These are phyloP conservation scores for Phialemonium atrogriseum DNA, from an alignment of 2,329 filamentous ascomycete species.

Conservation along the genomic window DNA sequence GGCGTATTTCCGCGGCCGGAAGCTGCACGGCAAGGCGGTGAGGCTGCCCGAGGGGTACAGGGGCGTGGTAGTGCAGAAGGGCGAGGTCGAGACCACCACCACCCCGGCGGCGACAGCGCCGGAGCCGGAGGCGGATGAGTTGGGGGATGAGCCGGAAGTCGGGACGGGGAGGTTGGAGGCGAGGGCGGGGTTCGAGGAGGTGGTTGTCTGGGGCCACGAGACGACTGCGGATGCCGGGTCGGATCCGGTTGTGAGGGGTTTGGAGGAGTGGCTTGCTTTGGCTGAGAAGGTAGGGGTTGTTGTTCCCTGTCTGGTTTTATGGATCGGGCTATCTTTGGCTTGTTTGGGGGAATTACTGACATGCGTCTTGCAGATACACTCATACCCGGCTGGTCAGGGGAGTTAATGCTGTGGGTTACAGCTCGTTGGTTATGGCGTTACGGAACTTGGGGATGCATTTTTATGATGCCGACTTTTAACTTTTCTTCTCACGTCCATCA, in stretches of 20 bases:
- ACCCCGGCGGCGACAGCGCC: constrained; percentile 19
- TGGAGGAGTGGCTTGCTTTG: constrained; percentile 75
- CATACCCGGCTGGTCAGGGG: constrained; percentile 14
- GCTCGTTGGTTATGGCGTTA: too few relatives aligned
- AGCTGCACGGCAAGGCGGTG: constrained; percentile 60
- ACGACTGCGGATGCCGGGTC: constrained; percentile 46
- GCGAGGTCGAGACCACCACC: too few relatives aligned
- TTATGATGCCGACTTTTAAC: too few relatives aligned
- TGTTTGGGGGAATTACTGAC: constrained; percentile 43
- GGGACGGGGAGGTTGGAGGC: constrained; percentile 52
- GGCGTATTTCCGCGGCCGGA: constrained; percentile 72
- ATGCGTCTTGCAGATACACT: constrained; percentile 23
- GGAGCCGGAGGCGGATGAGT: constrained; percentile 30
- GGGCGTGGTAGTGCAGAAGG: constrained; percentile 50
- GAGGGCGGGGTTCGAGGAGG: constrained; percentile 60
- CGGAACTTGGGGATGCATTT: too few relatives aligned
- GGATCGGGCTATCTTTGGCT: too few relatives aligned
- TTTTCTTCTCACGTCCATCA: too few relatives aligned
- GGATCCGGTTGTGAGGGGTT: constrained; percentile 65
- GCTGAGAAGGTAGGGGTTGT: too few relatives aligned
- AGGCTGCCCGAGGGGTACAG: constrained; percentile 64
- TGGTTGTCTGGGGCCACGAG: constrained; percentile 84
- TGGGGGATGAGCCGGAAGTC: constrained; percentile 32
- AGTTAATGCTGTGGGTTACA: too few relatives aligned
- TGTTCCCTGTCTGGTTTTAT: too few relatives aligned